These are phyloP conservation scores for Pneumocystis sp. DNA, from an alignment of 1,139 yeast genomes.

Conservation along the genomic window DNA sequence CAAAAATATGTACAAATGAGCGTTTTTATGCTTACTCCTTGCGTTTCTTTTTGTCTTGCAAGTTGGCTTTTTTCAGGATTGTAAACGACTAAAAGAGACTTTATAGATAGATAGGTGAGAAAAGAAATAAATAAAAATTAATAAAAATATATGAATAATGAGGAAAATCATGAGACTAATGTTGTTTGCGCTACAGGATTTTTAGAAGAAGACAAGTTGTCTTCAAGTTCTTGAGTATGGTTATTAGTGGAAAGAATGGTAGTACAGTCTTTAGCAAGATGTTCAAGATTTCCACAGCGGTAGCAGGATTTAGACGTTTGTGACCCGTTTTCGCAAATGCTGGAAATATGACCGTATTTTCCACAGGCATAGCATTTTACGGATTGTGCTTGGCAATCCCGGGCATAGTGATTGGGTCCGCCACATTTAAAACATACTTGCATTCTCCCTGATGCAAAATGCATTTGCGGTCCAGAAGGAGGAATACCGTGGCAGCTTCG, in stretches of 20 bases:
- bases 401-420: conserved; percentile 78
- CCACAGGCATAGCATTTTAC: not conserved
- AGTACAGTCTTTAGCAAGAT: conserved; percentile 11
- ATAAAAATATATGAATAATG: not conserved
- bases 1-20: not conserved
- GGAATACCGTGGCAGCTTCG: conserved; percentile 52
- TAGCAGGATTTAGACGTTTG: not conserved
- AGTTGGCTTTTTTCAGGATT: not conserved
- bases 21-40: not conserved
- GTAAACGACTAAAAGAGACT: not conserved
- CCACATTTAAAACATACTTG: conserved; percentile 84
- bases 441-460: conserved; percentile 19
- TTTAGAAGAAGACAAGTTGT: not conserved
- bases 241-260: not conserved
- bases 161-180: not conserved
- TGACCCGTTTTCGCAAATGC: not conserved
- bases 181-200: not conserved
- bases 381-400: conserved; percentile 47
- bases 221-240: not conserved
- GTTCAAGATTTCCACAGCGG: conserved; percentile 1
- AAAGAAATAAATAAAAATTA: not conserved
- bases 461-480: conserved; percentile 10
- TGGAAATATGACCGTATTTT: not conserved
- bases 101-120: not conserved
- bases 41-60: not conserved